Evolutionary conservation across 2,329 filamentous ascomycete species (phyloP).

Genomic region (Aspergillus fischeri): DNA sequence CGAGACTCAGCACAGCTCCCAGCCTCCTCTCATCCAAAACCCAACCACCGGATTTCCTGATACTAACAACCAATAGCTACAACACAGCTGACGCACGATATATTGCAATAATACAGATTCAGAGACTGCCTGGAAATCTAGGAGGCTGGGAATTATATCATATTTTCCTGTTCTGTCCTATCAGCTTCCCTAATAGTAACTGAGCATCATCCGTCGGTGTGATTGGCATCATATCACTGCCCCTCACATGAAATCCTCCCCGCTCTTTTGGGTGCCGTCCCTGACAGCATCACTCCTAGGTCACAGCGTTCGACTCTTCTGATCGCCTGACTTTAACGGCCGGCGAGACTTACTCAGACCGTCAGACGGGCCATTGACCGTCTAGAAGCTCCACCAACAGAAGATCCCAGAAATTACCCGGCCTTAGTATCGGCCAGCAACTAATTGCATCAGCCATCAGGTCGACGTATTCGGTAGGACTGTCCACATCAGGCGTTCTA

Average conservation of each 20-base stretch:
- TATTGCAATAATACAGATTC: constrained; percentile 1
- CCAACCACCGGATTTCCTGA: constrained; percentile 35
- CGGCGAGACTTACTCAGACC: not conserved
- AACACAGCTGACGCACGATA: not conserved
- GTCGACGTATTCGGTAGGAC: not conserved
- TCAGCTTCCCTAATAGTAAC: not conserved
- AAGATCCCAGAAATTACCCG: not conserved
- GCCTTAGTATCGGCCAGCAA: not conserved
- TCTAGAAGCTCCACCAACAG: not conserved
- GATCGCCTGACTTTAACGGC: not conserved
- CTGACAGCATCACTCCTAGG: constrained; percentile 1
- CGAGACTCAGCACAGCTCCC: constrained; percentile 16
- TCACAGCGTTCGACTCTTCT: not conserved
- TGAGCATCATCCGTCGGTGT: not conserved
- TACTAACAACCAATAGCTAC: constrained; percentile 11
- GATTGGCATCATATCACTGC: not conserved
- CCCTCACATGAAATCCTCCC: constrained; percentile 1
- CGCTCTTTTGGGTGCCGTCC: constrained; percentile 1
- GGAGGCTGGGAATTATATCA: constrained; percentile 13
- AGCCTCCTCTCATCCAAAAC: constrained; percentile 28
- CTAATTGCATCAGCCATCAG: not conserved
- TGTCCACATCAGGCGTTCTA: not conserved
- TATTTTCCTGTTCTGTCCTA: constrained; percentile 1
- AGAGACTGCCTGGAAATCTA: not conserved
- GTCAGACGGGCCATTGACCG: not conserved